Evolutionary conservation across 1,139 yeast species (phyloP).

Genomic region (Diutina neorugosa): DNA sequence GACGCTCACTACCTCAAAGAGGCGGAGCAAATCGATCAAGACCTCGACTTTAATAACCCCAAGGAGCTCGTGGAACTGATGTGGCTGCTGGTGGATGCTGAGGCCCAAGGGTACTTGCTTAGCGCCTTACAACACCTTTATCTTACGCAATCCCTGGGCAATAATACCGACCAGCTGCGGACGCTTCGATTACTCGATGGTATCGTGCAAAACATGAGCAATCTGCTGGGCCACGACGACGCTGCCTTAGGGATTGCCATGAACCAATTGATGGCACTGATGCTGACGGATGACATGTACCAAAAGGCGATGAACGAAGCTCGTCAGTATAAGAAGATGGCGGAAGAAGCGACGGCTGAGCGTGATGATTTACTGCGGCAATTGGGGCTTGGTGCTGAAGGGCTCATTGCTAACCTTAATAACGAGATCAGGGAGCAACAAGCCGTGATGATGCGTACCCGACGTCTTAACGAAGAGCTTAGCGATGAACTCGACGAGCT

Average conservation of each 20-base stretch:
- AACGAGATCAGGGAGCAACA: conserved; percentile 68
- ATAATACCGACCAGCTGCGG: conserved; percentile 41
- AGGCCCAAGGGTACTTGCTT: conserved; percentile 57
- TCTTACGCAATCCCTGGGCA: conserved; percentile 53
- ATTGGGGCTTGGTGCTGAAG: conserved; percentile 74
- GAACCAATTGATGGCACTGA: conserved; percentile 62
- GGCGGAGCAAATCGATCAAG: conserved; percentile 46
- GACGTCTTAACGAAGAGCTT: conserved; percentile 55
- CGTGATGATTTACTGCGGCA: conserved; percentile 68
- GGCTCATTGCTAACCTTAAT: conserved; percentile 59
- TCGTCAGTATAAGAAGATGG: conserved; percentile 48
- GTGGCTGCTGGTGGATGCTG: conserved; percentile 64
- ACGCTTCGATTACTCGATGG: conserved; percentile 76
- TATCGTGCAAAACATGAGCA: conserved; percentile 57
- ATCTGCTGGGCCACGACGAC: conserved; percentile 53
- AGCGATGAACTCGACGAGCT: conserved; percentile 59
- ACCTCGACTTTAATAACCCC: conserved; percentile 64
- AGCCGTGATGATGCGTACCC: conserved; percentile 49
- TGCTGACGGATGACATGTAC: conserved; percentile 87
- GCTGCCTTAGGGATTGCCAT: conserved; percentile 77
- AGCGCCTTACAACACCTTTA: conserved; percentile 80
- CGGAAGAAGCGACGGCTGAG: conserved; percentile 78
- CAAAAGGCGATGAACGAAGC: conserved; percentile 66
- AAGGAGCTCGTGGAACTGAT: conserved; percentile 55
- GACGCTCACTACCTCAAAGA: conserved; percentile 60